Conservation (phyloP, 352 stramenopile genomes). For the Phytophthora pluvialis region DNA sequence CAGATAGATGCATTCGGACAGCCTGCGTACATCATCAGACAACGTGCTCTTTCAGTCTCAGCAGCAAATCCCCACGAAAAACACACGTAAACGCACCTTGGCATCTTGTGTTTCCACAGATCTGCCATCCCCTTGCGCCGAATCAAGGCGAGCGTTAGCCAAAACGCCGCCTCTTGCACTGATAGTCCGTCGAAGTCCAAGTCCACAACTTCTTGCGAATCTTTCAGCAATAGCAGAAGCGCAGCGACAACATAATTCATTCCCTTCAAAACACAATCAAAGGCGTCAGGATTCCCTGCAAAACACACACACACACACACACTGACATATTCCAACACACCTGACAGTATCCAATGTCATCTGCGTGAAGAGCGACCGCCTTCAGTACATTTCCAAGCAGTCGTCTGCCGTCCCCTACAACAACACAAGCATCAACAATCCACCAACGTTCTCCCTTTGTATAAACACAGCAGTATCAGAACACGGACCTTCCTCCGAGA, state of each 20-base stretch:
- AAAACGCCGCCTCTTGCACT: slow-evolving; percentile 67
- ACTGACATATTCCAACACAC: slow-evolving; percentile 23
- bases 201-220: slow-evolving; percentile 5
- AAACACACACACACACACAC: too few relatives aligned
- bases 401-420: slow-evolving; percentile 53
- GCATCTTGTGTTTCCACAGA: slow-evolving; percentile 82
- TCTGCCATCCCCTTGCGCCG: slow-evolving; percentile 61
- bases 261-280: slow-evolving; percentile 41
- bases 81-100: slow-evolving; percentile 45
- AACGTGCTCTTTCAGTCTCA: not conserved
- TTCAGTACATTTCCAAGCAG: slow-evolving; percentile 82
- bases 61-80: not conserved
- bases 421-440: slow-evolving; percentile 15
- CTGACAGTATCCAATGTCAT: slow-evolving; percentile 83
- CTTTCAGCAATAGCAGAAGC: slow-evolving; percentile 58
- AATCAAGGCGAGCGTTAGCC: slow-evolving; percentile 64
- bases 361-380: slow-evolving; percentile 50
- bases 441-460: not conserved
- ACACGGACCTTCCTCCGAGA: slow-evolving; percentile 41
- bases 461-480: too few relatives aligned
- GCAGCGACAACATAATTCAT: slow-evolving; percentile 88
- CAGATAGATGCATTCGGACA: slow-evolving; percentile 77
- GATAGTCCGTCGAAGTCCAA: slow-evolving; percentile 25
- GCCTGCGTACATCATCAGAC: slow-evolving; percentile 31
- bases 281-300: not conserved